These are phyloP conservation scores for Tetracladium maxilliforme DNA, from an alignment of 2,329 filamentous ascomycete genomes.

Conservation along the genomic window DNA sequence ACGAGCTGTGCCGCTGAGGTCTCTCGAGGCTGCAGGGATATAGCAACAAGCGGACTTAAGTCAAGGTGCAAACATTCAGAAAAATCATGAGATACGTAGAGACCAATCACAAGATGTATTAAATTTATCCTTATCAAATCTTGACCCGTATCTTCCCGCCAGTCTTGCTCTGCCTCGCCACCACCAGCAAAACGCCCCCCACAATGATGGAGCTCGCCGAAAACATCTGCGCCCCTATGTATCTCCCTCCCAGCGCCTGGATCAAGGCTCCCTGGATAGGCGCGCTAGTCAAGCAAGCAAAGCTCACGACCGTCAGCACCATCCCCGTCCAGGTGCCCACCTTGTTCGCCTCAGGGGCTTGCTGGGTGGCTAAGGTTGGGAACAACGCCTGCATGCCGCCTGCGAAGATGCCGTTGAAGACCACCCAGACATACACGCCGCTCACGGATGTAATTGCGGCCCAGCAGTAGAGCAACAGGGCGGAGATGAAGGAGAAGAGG, in stretches of 20 bases:
- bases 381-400: conserved; percentile 32
- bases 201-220: conserved; percentile 1
- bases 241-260: conserved; percentile 22
- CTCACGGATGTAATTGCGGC: conserved; percentile 21
- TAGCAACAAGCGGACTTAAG: too few species aligned
- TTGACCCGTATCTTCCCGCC: too few species aligned
- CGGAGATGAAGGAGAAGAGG: conserved; percentile 4
- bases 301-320: conserved; percentile 30
- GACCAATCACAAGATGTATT: too few species aligned
- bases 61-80: too few species aligned
- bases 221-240: conserved; percentile 25
- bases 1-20: too few species aligned
- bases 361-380: conserved; percentile 27
- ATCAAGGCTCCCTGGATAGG: conserved; percentile 35
- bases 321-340: conserved; percentile 35
- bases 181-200: neutral
- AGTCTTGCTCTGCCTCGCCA: too few species aligned
- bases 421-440: conserved; percentile 28
- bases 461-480: conserved; percentile 24
- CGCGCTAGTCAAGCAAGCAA: conserved; percentile 33
- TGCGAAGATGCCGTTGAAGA: conserved; percentile 29
- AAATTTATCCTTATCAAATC: too few species aligned
- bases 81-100: too few species aligned
- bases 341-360: conserved; percentile 31
- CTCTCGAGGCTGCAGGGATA: too few species aligned